These are phyloP conservation scores for Eimeria praecox DNA, from an alignment of 169 alveolate genomes.

Conservation along the genomic window DNA sequence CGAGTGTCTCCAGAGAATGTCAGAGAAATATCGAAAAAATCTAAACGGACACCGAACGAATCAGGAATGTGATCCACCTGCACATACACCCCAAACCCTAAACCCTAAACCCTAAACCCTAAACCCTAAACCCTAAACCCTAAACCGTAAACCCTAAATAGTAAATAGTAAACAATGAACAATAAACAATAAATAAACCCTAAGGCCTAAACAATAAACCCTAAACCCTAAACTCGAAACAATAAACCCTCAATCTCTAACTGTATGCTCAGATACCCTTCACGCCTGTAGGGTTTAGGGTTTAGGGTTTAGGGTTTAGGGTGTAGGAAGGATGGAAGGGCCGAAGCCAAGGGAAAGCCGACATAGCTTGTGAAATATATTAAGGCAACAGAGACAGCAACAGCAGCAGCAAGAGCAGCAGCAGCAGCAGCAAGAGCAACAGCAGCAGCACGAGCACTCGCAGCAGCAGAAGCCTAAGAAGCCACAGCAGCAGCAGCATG, in stretches of 20 bases:
- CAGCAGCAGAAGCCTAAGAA: neutral
- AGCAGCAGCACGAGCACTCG: neutral
- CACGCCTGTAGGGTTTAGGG: too few relatives aligned
- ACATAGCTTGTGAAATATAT: too few relatives aligned
- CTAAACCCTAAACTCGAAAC: too few relatives aligned
- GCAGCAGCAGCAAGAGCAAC: neutral
- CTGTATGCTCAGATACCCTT: too few relatives aligned
- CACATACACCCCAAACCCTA: constrained; percentile 16
- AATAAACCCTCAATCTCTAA: too few relatives aligned
- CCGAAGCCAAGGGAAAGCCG: too few relatives aligned
- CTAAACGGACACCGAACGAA: constrained; percentile 86
- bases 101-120: constrained; percentile 47
- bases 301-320: too few relatives aligned
- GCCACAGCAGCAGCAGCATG: neutral
- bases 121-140: neutral
- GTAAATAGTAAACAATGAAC: neutral
- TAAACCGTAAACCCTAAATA: too few relatives aligned
- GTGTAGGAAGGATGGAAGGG: too few relatives aligned
- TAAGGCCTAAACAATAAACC: too few relatives aligned
- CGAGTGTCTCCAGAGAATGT: constrained; percentile 96
- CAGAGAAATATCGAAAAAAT: constrained; percentile 78
- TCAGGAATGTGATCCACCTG: constrained; percentile 91
- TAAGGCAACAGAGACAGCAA: constrained; percentile 18
- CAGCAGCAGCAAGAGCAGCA: constrained; percentile 1
- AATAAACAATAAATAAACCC: neutral